Evolutionary conservation across 768 basidiomycete genomes (phyloP).

Genomic region (Termitomyces titanicus): DNA sequence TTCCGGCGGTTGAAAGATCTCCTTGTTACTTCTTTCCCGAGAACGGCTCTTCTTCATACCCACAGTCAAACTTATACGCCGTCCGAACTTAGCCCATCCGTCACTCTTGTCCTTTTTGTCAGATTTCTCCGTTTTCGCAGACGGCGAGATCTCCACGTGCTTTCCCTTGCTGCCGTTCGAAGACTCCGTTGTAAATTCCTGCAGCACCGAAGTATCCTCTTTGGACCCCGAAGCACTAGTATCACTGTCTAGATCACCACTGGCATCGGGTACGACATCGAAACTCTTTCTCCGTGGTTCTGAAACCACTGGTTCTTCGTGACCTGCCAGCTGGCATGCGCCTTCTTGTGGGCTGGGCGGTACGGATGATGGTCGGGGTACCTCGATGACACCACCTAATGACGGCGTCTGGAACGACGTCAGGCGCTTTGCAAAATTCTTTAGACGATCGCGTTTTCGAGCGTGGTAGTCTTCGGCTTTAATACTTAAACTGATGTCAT

Average conservation of each 20-base stretch:
- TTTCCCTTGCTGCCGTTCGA: constrained; percentile 22
- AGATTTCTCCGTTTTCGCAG: constrained; percentile 26
- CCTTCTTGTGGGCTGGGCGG: constrained; percentile 37
- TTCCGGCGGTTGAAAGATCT: not conserved
- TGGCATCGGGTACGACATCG: constrained; percentile 27
- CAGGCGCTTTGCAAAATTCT: constrained; percentile 67
- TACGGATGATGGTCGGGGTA: constrained; percentile 56
- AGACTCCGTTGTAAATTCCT: not conserved
- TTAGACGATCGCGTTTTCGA: constrained; percentile 75
- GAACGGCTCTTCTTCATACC: constrained; percentile 39
- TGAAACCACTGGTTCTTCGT: constrained; percentile 32
- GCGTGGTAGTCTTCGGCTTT: constrained; percentile 78
- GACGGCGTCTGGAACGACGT: constrained; percentile 31
- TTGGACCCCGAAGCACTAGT: constrained; percentile 14
- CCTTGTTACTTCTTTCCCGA: constrained; percentile 23
- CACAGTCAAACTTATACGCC: constrained; percentile 60
- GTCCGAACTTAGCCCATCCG: constrained; percentile 61
- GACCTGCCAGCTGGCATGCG: constrained; percentile 24
- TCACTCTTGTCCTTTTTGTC: constrained; percentile 35
- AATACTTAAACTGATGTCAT: constrained; percentile 88
- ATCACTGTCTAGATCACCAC: constrained; percentile 13
- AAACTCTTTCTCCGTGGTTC: constrained; percentile 43
- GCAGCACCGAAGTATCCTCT: constrained; percentile 21
- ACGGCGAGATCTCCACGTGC: constrained; percentile 33
- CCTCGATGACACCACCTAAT: constrained; percentile 19